These are phyloP conservation scores for Globisporangium paroecandrum DNA, from an alignment of 352 stramenopile species.

Conservation along the genomic window DNA sequence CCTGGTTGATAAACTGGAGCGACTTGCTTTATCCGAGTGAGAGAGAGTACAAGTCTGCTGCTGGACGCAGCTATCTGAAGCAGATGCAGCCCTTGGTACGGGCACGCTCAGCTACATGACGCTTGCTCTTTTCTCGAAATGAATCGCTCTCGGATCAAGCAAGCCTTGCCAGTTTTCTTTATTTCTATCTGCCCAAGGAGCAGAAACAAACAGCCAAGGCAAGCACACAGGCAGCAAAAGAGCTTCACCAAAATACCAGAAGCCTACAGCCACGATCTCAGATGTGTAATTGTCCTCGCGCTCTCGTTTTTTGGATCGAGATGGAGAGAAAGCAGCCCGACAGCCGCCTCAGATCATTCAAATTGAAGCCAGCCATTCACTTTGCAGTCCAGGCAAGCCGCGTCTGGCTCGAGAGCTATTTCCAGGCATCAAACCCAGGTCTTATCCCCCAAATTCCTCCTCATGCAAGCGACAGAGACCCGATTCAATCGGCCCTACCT, in stretches of 20 bases:
- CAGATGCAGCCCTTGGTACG: not conserved
- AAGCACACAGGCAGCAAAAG: not conserved
- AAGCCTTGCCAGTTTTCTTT: not conserved
- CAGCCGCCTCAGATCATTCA: not conserved
- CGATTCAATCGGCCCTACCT: too few relatives aligned
- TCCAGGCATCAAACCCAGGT: not conserved
- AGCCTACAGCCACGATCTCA: slow-evolving; percentile 5
- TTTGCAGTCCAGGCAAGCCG: not conserved
- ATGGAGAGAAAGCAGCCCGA: not conserved
- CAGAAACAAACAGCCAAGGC: not conserved
- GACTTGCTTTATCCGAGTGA: not conserved
- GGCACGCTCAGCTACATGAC: slow-evolving; percentile 2
- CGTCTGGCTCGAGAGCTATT: not conserved
- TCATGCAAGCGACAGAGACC: not conserved
- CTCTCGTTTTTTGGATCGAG: slow-evolving; percentile 2
- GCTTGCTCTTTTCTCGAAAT: slow-evolving; percentile 41
- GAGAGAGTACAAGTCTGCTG: not conserved
- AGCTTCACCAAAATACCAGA: slow-evolving; percentile 5
- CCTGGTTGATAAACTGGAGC: not conserved
- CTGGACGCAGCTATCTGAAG: not conserved
- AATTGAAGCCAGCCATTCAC: not conserved
- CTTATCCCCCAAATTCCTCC: not conserved
- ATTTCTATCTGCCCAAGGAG: not conserved
- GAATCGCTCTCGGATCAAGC: slow-evolving; percentile 3
- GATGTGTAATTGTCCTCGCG: slow-evolving; percentile 5